phyloP scores from a whole-genome alignment of 2,329 filamentous ascomycete genomes.

The Pseudogymnoascus sp. region DNA sequence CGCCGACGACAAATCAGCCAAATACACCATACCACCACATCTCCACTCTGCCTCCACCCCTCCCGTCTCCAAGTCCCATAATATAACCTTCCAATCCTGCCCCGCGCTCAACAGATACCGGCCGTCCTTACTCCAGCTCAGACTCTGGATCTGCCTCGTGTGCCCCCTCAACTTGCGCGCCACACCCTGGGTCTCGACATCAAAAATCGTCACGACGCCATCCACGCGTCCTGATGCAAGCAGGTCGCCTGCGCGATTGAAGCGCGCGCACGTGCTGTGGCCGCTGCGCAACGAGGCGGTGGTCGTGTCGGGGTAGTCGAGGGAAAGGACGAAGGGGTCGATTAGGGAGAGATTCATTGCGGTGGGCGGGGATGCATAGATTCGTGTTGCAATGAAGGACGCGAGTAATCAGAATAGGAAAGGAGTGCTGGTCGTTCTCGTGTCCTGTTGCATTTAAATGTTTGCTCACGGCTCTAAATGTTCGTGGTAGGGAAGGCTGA shows the following conservation, averaged over 20 bases:
- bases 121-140: constrained; percentile 92
- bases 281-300: constrained; percentile 74
- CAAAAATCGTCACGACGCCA: constrained; percentile 91
- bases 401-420: neutral
- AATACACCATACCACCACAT: constrained; percentile 89
- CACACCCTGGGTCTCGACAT: constrained; percentile 94
- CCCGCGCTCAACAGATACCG: constrained; percentile 77
- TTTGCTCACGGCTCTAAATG: neutral
- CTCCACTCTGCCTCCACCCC: constrained; percentile 63
- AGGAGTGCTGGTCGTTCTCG: neutral
- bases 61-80: constrained; percentile 77
- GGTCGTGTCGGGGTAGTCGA: constrained; percentile 85
- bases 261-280: constrained; percentile 63
- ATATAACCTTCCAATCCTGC: constrained; percentile 91
- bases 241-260: constrained; percentile 90
- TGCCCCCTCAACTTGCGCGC: constrained; percentile 91
- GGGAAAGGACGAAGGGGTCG: constrained; percentile 61
- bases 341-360: constrained; percentile 64
- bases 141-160: constrained; percentile 83
- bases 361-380: constrained; percentile 12
- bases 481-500: constrained; percentile 1
- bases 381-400: constrained; percentile 9
- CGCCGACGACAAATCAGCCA: constrained; percentile 86
- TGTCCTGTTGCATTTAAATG: neutral
- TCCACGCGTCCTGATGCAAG: constrained; percentile 90